Percentiles rank a stretch among this genome's conserved stretches.
Conservation (phyloP, 2,329 filamentous ascomycete genomes). For the Aspergillus texensis region DNA sequence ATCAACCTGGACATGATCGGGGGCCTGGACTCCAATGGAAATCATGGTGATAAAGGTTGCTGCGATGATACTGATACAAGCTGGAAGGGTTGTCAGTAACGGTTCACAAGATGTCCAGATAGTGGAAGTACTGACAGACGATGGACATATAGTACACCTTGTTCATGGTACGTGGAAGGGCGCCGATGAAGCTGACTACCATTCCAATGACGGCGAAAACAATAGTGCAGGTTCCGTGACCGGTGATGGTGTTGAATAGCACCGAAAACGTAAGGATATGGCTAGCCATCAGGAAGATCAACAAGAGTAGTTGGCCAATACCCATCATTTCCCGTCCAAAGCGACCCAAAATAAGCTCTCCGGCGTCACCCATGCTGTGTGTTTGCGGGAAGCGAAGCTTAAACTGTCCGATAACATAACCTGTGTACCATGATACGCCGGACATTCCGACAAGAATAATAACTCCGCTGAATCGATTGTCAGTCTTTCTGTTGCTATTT, state of each 20-base stretch:
- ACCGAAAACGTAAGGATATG: slow-evolving; percentile 71
- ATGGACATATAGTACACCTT: slow-evolving; percentile 64
- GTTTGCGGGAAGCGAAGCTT: slow-evolving; percentile 60
- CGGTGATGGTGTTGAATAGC: slow-evolving; percentile 65
- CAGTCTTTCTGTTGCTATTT: not conserved
- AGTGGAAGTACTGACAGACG: slow-evolving; percentile 46
- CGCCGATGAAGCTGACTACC: slow-evolving; percentile 60
- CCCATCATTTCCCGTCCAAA: slow-evolving; percentile 65
- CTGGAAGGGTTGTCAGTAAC: slow-evolving; percentile 29
- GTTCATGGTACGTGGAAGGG: slow-evolving; percentile 64
- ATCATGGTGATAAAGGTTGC: slow-evolving; percentile 69
- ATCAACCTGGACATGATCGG: slow-evolving; percentile 39
- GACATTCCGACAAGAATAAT: slow-evolving; percentile 58
- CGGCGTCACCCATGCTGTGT: slow-evolving; percentile 69
- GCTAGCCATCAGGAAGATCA: slow-evolving; percentile 71
- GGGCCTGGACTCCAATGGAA: slow-evolving; percentile 59
- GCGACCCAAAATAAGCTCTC: slow-evolving; percentile 63
- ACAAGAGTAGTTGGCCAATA: slow-evolving; percentile 62
- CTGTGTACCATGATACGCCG: slow-evolving; percentile 60
- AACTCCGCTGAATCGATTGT: slow-evolving; percentile 42
- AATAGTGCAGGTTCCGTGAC: slow-evolving; percentile 64
- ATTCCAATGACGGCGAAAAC: slow-evolving; percentile 64
- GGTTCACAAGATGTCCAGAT: not conserved
- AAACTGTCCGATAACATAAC: slow-evolving; percentile 62
- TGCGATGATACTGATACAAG: slow-evolving; percentile 64